Base-by-base conservation (phyloP, 2,329 filamentous ascomycete genomes). In the Stemphylium beticola region DNA sequence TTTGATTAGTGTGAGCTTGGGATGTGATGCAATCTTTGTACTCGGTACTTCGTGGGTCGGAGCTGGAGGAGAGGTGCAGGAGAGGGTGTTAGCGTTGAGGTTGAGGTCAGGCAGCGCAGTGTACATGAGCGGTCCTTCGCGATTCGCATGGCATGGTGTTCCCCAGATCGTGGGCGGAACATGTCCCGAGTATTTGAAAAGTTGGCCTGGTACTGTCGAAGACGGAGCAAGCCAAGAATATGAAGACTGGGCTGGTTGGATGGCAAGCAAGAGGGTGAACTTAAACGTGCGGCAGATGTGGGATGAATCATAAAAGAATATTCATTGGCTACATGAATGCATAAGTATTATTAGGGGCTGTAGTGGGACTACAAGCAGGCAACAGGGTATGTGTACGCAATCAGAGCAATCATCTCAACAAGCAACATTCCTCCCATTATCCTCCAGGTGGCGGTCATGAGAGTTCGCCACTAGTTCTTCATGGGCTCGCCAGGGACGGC, bases 141-240 rank as follows among this genome's bases (percentile, higher is more conserved):
- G 95, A 38, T 96, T 92, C 76, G 93, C 93, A 2, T 98, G 93
- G 93, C 95, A 98, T 77, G 93, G 91, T 11, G 92, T 98, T 11
- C 93, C 95, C 5, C 95, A 93, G 73, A 88, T 98, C 11, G 70
- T 97, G 32, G 83, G 86, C 41, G 85, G 79, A 1, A 96, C 91
- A 0, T 98, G 93, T 75, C 93, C 93, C 0, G 78, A 78, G 0
- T 90, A 87, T 74, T 75, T 98, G 44, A 77, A 81, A 52, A 79
- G 88, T 37, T 98, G 93, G 93, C 93, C 93, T 8, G 79, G 74
- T 5, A 29, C 57, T 38, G 80, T 81, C 2, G 78, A 69, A 49
- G 72, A 77, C 14, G 65, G 61, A n/a, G n/a, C n/a, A 20, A 55
- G 61, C 9, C 39, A 58, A 4, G 46, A 56, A n/a, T 92, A 84